phyloP scores from a whole-genome alignment of 257 asterid species.

The Cruciata laevipes region DNA sequence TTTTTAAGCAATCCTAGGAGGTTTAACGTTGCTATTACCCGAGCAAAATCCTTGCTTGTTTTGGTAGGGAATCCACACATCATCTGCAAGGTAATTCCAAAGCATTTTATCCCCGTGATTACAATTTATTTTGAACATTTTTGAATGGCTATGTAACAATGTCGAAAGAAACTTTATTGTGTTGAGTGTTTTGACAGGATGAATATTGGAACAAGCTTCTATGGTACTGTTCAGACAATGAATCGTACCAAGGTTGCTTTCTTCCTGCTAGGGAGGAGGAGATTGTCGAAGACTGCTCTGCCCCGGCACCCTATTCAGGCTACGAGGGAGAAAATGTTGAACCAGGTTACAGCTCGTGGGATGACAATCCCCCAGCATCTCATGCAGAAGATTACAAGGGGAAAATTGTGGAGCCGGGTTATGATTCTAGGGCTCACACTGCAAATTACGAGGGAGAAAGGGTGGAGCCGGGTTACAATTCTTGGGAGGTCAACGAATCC shows the following conservation, averaged over 20 bases:
- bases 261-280: slow-evolving; percentile 50
- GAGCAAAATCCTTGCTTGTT: slow-evolving; percentile 76
- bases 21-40: slow-evolving; percentile 84
- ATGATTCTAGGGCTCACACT: background rate
- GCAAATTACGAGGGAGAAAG: background rate
- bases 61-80: slow-evolving; percentile 97
- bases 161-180: slow-evolving; percentile 1
- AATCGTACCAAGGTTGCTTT: slow-evolving; percentile 79
- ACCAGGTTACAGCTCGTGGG: background rate
- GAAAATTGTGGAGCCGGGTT: background rate
- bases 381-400: slow-evolving; percentile 5
- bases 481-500: background rate
- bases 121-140: background rate
- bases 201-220: slow-evolving; percentile 66
- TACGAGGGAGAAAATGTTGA: slow-evolving; percentile 6
- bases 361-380: background rate
- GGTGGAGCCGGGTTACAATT: background rate
- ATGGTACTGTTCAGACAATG: slow-evolving; percentile 82
- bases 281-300: slow-evolving; percentile 13
- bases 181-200: slow-evolving; percentile 50
- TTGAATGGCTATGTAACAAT: slow-evolving; percentile 1
- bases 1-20: slow-evolving; percentile 92
- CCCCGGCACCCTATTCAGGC: background rate
- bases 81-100: slow-evolving; percentile 65
- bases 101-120: background rate